Percentiles rank a stretch among this genome's conserved stretches.
Conservation (phyloP, 768 basidiomycete genomes). For the Cystofilobasidium ferigula region DNA sequence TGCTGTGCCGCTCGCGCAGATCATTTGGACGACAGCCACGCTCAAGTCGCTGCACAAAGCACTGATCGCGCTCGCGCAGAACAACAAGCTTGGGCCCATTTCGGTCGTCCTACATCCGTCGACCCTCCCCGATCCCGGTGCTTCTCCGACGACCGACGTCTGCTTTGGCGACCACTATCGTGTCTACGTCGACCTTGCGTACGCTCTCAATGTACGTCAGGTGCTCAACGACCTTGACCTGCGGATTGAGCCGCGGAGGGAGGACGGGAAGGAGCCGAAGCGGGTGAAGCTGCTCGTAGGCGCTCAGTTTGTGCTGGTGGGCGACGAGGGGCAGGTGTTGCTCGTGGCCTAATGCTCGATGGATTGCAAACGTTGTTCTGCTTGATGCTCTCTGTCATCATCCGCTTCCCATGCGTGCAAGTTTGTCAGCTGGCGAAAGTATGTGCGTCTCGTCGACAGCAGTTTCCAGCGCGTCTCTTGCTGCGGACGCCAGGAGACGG, state of each 20-base stretch:
- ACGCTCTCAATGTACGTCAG: constrained; percentile 5
- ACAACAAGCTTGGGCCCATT: not conserved
- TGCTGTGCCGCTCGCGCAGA: not conserved
- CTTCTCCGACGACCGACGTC: not conserved
- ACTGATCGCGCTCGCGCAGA: not conserved
- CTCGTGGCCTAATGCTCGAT: not conserved
- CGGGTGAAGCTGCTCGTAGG: not conserved
- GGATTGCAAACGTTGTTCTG: not conserved
- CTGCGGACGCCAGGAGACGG: no score
- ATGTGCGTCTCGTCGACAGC: no score
- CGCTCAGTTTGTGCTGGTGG: not conserved
- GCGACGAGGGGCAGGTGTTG: not conserved
- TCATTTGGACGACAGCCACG: constrained; percentile 1
- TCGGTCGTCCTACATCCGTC: constrained; percentile 14
- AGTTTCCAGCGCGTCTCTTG: no score
- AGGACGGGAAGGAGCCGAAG: not conserved
- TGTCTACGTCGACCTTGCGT: constrained; percentile 17
- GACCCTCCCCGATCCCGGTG: not conserved
- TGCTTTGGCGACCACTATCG: constrained; percentile 10
- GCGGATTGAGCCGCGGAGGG: not conserved
- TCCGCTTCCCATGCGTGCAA: no score
- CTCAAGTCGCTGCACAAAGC: constrained; percentile 8
- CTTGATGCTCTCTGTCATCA: no score
- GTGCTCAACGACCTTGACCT: constrained; percentile 10
- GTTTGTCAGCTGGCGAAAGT: no score